Evolutionary conservation across 129 eudicot genomes (phyloP), one percentile per base, ranked within the genome.

Genomic region (Mikania micrantha): DNA sequence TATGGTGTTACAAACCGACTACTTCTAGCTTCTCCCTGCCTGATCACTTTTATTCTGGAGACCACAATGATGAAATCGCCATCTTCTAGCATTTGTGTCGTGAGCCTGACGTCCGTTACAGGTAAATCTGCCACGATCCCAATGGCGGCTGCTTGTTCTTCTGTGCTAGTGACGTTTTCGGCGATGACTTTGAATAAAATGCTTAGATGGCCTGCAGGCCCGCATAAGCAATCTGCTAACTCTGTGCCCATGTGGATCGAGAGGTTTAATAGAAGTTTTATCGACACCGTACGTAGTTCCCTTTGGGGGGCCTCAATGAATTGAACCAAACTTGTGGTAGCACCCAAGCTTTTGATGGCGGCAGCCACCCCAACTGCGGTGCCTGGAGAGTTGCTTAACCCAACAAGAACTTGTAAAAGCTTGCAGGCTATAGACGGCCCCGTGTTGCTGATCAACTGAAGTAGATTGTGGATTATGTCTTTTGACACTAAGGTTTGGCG

Each of bases 271-370:
- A 92, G 83, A 47, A 92, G 98, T 17, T 86, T 85, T 13, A 92
- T 78, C 0, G 91, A 80, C 40, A 96, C 95, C 70, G 81, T 61
- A 4, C 95, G 83, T 16, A 92, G 60, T 52, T 92, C 98, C 61
- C 77, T 81, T 60, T 92, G 97, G 13, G 91, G 85, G 27, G 95
- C 98, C 72, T 92, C 98, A 22, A 88, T 87, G 69, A 92, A 92
- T 60, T 92, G 98, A 56, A 92, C 95, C 79, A 92, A 76, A 78
- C 96, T 92, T 17, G 76, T 70, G 31, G 85, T 85, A 44, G 98
- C 98, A n/a, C 96, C 98, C 11, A 83, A 88, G 79, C 95, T 92
- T 80, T 80, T 88, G 38, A 92, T 88, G 53, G 96, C 96, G 41
- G 95, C 64, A 61, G 86, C 98, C 29, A 88, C 95, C 52, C 85